Evolutionary conservation across 164 flowering plant genomes (phyloP).

Genomic region (Sextonia rubra): DNA sequence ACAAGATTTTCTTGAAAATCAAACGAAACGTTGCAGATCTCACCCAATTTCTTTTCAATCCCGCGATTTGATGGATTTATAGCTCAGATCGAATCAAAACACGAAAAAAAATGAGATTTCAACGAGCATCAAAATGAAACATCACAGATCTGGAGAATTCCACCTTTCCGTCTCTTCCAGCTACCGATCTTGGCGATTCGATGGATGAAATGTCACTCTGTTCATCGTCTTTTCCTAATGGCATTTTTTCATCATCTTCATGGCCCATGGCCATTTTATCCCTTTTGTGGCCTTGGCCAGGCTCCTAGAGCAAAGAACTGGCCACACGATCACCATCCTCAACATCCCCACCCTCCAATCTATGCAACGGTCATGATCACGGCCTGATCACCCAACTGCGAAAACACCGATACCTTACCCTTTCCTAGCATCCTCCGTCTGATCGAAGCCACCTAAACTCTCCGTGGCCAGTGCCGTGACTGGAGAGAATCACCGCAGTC

Average conservation of each 20-base stretch:
- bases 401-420: constrained; percentile 8
- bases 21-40: too few relatives aligned
- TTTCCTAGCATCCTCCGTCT: constrained; percentile 2
- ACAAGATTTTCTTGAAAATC: not conserved
- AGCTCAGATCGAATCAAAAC: not conserved
- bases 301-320: constrained; percentile 1
- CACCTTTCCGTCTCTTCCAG: too few relatives aligned
- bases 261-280: constrained; percentile 15
- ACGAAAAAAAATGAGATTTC: not conserved
- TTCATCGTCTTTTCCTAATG: too few relatives aligned
- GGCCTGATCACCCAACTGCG: constrained; percentile 13
- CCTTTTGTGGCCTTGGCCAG: constrained; percentile 9
- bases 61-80: not conserved
- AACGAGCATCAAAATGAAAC: too few relatives aligned
- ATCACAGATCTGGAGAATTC: too few relatives aligned
- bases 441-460: constrained; percentile 12
- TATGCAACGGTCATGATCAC: constrained; percentile 7
- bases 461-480: too few relatives aligned
- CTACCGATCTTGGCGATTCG: not conserved
- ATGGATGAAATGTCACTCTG: not conserved
- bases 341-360: constrained; percentile 8
- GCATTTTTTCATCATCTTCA: constrained; percentile 9
- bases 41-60: too few relatives aligned
- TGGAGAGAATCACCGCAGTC: too few relatives aligned
- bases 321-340: constrained; percentile 9